Evolutionary conservation across 148 eudicot species (phyloP).

Genomic region (Rhododendron molle): DNA sequence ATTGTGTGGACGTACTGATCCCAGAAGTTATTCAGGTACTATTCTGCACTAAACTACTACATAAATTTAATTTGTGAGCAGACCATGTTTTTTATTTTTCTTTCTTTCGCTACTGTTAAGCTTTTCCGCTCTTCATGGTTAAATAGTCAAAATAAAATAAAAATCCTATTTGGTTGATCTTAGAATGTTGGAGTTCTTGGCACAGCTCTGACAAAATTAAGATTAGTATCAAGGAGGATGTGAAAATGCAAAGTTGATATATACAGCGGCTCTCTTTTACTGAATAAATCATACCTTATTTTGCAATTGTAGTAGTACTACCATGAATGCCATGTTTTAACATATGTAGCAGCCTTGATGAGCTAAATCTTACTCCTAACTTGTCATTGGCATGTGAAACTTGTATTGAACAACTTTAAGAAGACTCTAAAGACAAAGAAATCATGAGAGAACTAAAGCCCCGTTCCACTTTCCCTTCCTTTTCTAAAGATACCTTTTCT

Average conservation of each 20-base stretch:
- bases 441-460: neutral
- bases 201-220: neutral
- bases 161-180: neutral
- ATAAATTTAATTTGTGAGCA: conserved; percentile 2
- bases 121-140: neutral
- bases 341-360: neutral
- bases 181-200: neutral
- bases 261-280: too few species aligned
- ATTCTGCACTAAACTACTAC: neutral
- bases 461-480: too few species aligned
- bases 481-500: too few species aligned
- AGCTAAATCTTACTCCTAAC: neutral
- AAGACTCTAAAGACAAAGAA: neutral
- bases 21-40: conserved; percentile 94
- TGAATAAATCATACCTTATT: neutral
- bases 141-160: neutral
- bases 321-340: neutral
- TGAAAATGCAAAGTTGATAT: neutral
- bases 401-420: neutral
- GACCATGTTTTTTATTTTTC: neutral
- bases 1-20: conserved; percentile 70
- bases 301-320: neutral
- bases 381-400: neutral
- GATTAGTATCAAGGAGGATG: neutral
- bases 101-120: neutral